Base-by-base conservation (phyloP, 331 rosid species). In the Rhamnella rubrinervis region DNA sequence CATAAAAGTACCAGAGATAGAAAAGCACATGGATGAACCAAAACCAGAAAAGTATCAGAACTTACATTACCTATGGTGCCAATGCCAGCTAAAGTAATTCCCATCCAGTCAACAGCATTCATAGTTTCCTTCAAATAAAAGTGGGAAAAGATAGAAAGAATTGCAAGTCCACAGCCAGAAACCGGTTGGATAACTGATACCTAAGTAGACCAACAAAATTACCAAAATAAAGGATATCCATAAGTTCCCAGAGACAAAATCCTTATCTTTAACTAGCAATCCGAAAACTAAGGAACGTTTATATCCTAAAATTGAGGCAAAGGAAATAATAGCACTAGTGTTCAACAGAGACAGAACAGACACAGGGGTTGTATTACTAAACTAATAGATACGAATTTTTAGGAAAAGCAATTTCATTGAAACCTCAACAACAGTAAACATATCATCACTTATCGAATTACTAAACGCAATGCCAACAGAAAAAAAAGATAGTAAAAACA, bases 111-210 rank as follows among this genome's bases (percentile, higher is more conserved):
- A 78, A 95, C 83, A 68, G 70, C 80, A 87, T 95, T 91, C 99
- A 91, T 91, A 72, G 88, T 83, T 80, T 95, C 99, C 89, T 95
- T 86, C 39, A 95, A 89, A 84, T 91, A 95, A 81, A 95, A 95
- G 84, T 95, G 99, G 60, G 99, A 95, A 83, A 95, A 95, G 55
- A 95, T 38, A 14, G 97, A 95, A 59, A 95, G 96, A 76, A 95
- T 91, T 9, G 99, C 99, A 66, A 95, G 90, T 74, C 99, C 99
- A 76, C 96, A 84, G 55, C 99, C 99, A 70, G 97, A 95, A 78
- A 95, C 97, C 6, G 99, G 99, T 81, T 95, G 99, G 72, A 95
- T 87, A 64, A 95, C 92, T 61, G 99, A 95, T 20, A 95, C 96
- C 99, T 95, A 75, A 74, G 55, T 72, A 75, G 65, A 61, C 40